These are phyloP conservation scores for Phytophthora ramorum DNA, from an alignment of 352 stramenopile genomes.

Conservation along the genomic window DNA sequence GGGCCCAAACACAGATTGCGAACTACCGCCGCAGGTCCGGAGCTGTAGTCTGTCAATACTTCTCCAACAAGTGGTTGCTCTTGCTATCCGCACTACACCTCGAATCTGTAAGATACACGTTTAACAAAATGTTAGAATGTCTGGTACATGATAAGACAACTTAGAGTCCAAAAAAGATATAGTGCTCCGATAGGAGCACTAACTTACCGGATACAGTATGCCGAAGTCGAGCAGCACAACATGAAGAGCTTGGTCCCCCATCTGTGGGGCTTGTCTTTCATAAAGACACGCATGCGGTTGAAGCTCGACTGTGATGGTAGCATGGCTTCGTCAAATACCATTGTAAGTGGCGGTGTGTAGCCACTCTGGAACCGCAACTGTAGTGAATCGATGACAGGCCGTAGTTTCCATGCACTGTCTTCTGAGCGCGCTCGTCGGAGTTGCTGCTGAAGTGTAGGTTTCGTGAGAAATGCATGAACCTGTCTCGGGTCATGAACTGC, in stretches of 20 bases:
- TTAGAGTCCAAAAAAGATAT: constrained; percentile 12
- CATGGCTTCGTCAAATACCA: constrained; percentile 9
- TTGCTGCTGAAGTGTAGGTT: constrained; percentile 21
- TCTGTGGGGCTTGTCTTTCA: not conserved
- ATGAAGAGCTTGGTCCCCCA: not conserved
- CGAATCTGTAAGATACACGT: constrained; percentile 6
- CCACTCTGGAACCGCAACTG: not conserved
- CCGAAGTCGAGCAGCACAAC: not conserved
- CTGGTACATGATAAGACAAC: constrained; percentile 3
- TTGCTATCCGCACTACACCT: constrained; percentile 15
- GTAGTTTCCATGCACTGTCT: constrained; percentile 12
- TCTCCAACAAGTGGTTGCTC: not conserved
- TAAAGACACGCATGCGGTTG: not conserved
- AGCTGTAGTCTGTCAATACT: not conserved
- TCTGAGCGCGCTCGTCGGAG: not conserved
- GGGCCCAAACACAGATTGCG: not conserved
- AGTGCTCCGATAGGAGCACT: not conserved
- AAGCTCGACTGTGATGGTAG: not conserved
- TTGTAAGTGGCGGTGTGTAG: constrained; percentile 2
- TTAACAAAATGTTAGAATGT: not conserved
- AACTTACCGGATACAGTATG: constrained; percentile 5
- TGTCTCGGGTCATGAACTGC: constrained; percentile 10
- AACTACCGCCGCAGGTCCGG: not conserved
- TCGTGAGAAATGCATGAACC: constrained; percentile 13
- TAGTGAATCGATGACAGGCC: not conserved